phyloP scores from a whole-genome alignment of 2,329 filamentous ascomycete species.

The Metarhizium guizhouense region DNA sequence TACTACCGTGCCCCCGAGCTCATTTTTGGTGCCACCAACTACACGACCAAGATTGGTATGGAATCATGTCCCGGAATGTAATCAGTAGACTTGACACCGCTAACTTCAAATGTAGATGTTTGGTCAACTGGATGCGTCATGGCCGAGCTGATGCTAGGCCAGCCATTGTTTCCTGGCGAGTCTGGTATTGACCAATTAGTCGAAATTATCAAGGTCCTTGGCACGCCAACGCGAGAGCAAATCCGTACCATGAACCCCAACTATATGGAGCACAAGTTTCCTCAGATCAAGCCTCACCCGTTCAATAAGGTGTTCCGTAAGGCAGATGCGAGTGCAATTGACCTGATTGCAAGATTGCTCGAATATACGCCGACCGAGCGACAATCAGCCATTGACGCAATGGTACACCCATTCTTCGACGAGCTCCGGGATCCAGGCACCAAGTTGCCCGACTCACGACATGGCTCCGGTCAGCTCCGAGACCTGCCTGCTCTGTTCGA shows the following conservation, averaged over 20 bases:
- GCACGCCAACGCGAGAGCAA: slow-evolving; percentile 92
- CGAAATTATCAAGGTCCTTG: slow-evolving; percentile 98
- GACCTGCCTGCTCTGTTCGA: slow-evolving; percentile 86
- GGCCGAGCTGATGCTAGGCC: slow-evolving; percentile 97
- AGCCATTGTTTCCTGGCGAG: slow-evolving; percentile 95
- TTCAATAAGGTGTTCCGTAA: slow-evolving; percentile 99
- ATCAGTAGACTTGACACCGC: neutral
- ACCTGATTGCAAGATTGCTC: slow-evolving; percentile 84
- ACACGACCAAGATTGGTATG: slow-evolving; percentile 99
- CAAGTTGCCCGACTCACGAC: slow-evolving; percentile 86
- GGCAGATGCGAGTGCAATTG: slow-evolving; percentile 85
- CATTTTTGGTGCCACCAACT: slow-evolving; percentile 98
- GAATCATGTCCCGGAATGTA: neutral
- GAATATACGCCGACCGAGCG: slow-evolving; percentile 98
- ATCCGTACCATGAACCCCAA: slow-evolving; percentile 99
- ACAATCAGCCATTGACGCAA: slow-evolving; percentile 85
- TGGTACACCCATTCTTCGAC: slow-evolving; percentile 98
- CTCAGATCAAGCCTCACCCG: slow-evolving; percentile 97
- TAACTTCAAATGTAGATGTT: slow-evolving; percentile 61
- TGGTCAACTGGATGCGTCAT: slow-evolving; percentile 99
- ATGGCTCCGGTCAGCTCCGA: slow-evolving; percentile 68
- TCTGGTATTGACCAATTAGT: slow-evolving; percentile 98
- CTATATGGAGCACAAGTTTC: slow-evolving; percentile 99
- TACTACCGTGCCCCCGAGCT: slow-evolving; percentile 98
- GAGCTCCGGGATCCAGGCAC: slow-evolving; percentile 89